Percentiles rank a stretch among this genome's conserved stretches.
phyloP scores from a whole-genome alignment of 768 basidiomycete genomes.

The Tricholoma sp. region DNA sequence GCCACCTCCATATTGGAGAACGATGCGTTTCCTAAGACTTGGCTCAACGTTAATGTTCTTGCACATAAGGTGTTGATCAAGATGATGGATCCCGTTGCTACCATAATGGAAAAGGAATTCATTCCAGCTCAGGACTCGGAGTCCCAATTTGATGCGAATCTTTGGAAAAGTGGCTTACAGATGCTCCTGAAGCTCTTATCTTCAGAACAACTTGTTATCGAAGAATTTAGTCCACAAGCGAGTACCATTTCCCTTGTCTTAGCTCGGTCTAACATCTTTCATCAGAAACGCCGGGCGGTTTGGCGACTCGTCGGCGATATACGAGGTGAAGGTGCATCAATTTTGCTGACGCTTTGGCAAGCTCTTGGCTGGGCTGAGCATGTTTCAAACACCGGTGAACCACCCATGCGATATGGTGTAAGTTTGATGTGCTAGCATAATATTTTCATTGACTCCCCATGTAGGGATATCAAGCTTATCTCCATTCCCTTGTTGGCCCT shows the following conservation, averaged over 20 bases:
- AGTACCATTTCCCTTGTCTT: slow-evolving; percentile 8
- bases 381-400: slow-evolving; percentile 43
- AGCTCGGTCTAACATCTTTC: slow-evolving; percentile 5
- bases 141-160: slow-evolving; percentile 61
- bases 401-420: slow-evolving; percentile 66
- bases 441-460: slow-evolving; percentile 9
- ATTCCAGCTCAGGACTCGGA: slow-evolving; percentile 65
- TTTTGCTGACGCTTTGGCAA: slow-evolving; percentile 80
- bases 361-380: slow-evolving; percentile 76
- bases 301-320: slow-evolving; percentile 97
- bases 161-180: slow-evolving; percentile 81
- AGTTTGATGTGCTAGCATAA: slow-evolving; percentile 19
- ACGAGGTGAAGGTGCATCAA: slow-evolving; percentile 83
- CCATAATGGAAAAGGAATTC: slow-evolving; percentile 75
- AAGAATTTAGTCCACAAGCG: slow-evolving; percentile 93
- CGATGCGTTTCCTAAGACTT: slow-evolving; percentile 84
- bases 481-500: slow-evolving; percentile 81
- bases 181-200: slow-evolving; percentile 83
- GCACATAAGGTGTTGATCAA: slow-evolving; percentile 86
- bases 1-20: slow-evolving; percentile 77
- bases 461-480: slow-evolving; percentile 80
- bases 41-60: slow-evolving; percentile 89
- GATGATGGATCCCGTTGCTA: slow-evolving; percentile 78
- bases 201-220: slow-evolving; percentile 88
- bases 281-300: slow-evolving; percentile 87